Evolutionary conservation across 2,329 filamentous ascomycete genomes (phyloP).

Genomic region (Talaromyces sp.): DNA sequence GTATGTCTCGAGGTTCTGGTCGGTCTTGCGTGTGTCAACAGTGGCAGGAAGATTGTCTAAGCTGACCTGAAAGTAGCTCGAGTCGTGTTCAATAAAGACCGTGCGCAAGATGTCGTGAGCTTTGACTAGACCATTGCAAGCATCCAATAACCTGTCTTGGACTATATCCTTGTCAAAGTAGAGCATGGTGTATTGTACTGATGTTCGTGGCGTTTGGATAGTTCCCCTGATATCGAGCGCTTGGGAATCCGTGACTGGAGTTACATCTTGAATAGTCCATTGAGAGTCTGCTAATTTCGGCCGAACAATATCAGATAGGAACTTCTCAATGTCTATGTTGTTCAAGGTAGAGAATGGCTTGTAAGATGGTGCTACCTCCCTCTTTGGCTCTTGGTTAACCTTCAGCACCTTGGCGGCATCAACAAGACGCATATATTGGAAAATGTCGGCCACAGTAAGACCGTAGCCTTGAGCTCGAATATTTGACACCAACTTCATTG

Average conservation of each 20-base stretch:
- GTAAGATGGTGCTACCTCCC: constrained; percentile 22
- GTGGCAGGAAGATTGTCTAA: constrained; percentile 50
- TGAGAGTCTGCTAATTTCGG: constrained; percentile 50
- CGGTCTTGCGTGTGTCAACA: not conserved
- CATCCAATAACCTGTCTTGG: constrained; percentile 43
- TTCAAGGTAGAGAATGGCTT: constrained; percentile 5
- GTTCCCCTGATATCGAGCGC: constrained; percentile 60
- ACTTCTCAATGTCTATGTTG: constrained; percentile 23
- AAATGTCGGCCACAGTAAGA: constrained; percentile 52
- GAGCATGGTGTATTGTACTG: constrained; percentile 11
- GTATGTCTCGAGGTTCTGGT: not conserved
- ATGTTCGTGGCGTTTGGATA: constrained; percentile 57
- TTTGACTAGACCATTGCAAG: constrained; percentile 50
- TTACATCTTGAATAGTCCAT: constrained; percentile 55
- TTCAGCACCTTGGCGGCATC: constrained; percentile 56
- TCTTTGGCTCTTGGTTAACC: constrained; percentile 34
- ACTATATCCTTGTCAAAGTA: constrained; percentile 50
- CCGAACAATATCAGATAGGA: constrained; percentile 48
- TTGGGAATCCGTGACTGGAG: constrained; percentile 60
- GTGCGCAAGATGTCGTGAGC: constrained; percentile 64
- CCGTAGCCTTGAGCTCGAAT: constrained; percentile 44
- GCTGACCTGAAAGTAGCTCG: constrained; percentile 54
- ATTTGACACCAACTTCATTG: constrained; percentile 56
- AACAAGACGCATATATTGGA: constrained; percentile 45
- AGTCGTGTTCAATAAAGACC: constrained; percentile 57